A percentile compares a stretch with the other conserved stretches of the same genome.
Evolutionary conservation across 2,329 filamentous ascomycete genomes (phyloP).

Genomic region (Exophiala lecanii-corni): DNA sequence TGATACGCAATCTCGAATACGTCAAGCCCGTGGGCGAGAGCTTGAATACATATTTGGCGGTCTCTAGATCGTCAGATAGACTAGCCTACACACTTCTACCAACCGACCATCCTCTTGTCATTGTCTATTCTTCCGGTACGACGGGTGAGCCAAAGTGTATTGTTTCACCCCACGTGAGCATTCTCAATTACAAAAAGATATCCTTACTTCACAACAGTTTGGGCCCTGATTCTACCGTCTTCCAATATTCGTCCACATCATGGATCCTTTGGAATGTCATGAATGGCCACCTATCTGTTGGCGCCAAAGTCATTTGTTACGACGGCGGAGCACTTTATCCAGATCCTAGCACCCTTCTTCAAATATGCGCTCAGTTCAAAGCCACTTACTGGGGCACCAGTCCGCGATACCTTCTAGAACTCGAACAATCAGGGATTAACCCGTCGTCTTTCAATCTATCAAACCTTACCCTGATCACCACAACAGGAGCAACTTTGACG

Average conservation of each 20-base stretch:
- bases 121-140: slow-evolving; percentile 42
- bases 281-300: slow-evolving; percentile 40
- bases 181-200: slow-evolving; percentile 34
- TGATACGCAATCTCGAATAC: slow-evolving; percentile 8
- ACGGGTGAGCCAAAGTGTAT: slow-evolving; percentile 44
- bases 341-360: slow-evolving; percentile 33
- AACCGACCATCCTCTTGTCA: slow-evolving; percentile 41
- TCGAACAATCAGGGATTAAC: slow-evolving; percentile 31
- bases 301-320: slow-evolving; percentile 41
- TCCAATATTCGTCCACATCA: slow-evolving; percentile 45
- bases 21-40: slow-evolving; percentile 14
- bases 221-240: slow-evolving; percentile 36
- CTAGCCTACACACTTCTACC: slow-evolving; percentile 37
- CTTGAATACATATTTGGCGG: slow-evolving; percentile 31
- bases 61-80: slow-evolving; percentile 28
- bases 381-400: slow-evolving; percentile 43
- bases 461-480: slow-evolving; percentile 40
- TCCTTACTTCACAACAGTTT: slow-evolving; percentile 42
- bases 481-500: slow-evolving; percentile 42
- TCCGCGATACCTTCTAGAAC: slow-evolving; percentile 42
- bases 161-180: slow-evolving; percentile 41
- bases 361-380: slow-evolving; percentile 34
- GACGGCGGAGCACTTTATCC: slow-evolving; percentile 43
- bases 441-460: slow-evolving; percentile 34
- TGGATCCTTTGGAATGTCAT: slow-evolving; percentile 47